Percentiles rank a stretch among this genome's conserved stretches.
Conservation (phyloP, 352 stramenopile genomes). For the Globisporangium megalacanthum region DNA sequence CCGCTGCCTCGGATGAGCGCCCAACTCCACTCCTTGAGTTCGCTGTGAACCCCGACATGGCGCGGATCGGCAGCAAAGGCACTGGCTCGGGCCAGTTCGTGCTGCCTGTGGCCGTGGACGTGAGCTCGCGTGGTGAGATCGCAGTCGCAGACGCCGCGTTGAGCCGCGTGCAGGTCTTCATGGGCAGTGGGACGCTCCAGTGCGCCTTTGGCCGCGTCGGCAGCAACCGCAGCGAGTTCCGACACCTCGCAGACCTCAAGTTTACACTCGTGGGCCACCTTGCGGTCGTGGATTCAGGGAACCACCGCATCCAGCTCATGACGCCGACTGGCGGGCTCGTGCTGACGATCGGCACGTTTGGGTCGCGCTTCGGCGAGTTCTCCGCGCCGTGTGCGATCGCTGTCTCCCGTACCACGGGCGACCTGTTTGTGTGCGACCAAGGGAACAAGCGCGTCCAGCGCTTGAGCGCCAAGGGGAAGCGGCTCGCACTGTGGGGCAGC, state of each 20-base stretch:
- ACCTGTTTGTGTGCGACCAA: constrained; percentile 54
- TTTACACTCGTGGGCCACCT: constrained; percentile 46
- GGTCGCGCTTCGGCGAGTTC: constrained; percentile 27
- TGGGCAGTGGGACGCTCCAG: constrained; percentile 34
- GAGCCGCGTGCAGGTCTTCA: constrained; percentile 53
- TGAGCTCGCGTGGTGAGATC: constrained; percentile 46
- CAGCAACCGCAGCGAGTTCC: constrained; percentile 38
- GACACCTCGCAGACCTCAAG: constrained; percentile 37
- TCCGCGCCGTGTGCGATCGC: constrained; percentile 29
- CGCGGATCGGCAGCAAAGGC: constrained; percentile 30
- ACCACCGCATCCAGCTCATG: constrained; percentile 53
- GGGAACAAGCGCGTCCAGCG: constrained; percentile 61
- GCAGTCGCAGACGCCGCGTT: constrained; percentile 52
- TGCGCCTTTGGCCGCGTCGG: constrained; percentile 44
- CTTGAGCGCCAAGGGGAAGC: constrained; percentile 35
- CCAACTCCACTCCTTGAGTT: constrained; percentile 2
- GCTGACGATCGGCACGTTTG: constrained; percentile 27
- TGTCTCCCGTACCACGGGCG: constrained; percentile 27
- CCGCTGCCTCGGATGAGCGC: not conserved
- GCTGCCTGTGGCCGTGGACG: constrained; percentile 39
- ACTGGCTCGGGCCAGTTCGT: constrained; percentile 39
- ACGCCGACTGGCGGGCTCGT: constrained; percentile 38
- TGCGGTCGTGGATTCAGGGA: constrained; percentile 46
- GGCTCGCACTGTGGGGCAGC: constrained; percentile 40
- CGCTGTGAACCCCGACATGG: constrained; percentile 7